Percentiles rank a stretch among this genome's conserved stretches.
These are phyloP conservation scores for Symbiodinium pilosum DNA, from an alignment of 73 alveolate genomes.

Conservation along the genomic window DNA sequence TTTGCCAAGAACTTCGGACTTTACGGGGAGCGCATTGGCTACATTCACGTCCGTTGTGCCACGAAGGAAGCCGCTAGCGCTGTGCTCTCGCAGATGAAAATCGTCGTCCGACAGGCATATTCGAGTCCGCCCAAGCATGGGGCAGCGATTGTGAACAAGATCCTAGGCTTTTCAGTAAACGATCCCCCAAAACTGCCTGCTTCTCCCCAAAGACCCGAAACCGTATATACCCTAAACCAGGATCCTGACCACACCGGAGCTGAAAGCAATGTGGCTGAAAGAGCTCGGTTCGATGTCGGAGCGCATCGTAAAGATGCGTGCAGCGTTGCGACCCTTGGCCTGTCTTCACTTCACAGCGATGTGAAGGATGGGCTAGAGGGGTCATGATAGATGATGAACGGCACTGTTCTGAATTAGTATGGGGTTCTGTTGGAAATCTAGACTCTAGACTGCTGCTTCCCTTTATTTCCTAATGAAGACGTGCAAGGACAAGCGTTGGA, in stretches of 20 bases:
- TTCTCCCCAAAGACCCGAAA: no score
- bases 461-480: no score
- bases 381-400: no score
- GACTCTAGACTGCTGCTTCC: background rate
- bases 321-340: no score
- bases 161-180: no score
- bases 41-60: slow-evolving; percentile 43
- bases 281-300: no score
- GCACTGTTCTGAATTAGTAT: background rate
- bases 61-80: slow-evolving; percentile 58
- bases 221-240: background rate
- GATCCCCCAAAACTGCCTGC: no score
- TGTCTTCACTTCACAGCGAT: background rate
- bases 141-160: slow-evolving; percentile 68
- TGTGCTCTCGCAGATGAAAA: background rate
- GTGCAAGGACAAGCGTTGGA: slow-evolving; percentile 21
- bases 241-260: slow-evolving; percentile 49
- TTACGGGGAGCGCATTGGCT: slow-evolving; percentile 86
- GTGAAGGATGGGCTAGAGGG: background rate
- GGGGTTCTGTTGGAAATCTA: background rate
- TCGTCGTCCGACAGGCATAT: slow-evolving; percentile 26
- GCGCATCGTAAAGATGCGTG: no score
- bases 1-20: slow-evolving; percentile 79
- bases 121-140: slow-evolving; percentile 89
- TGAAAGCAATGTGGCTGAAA: slow-evolving; percentile 65